Evolutionary conservation across 2,329 filamentous ascomycete species (phyloP).

Genomic region (Alternaria incomplexa): DNA sequence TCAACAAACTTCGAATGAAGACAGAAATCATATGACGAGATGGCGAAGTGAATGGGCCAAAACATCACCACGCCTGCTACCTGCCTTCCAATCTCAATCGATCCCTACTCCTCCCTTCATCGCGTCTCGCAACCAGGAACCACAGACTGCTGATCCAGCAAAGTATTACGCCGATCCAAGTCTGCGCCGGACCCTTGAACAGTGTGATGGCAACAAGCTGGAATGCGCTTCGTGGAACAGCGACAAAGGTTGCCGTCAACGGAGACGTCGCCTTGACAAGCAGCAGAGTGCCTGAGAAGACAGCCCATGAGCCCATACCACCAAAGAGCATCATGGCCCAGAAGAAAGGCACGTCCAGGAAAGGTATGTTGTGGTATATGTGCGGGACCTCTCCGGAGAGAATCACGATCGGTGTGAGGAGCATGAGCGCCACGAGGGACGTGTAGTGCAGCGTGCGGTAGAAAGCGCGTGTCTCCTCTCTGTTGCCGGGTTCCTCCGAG

Average conservation of each 20-base stretch:
- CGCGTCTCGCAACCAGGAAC: slow-evolving; percentile 54
- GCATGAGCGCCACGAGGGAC: slow-evolving; percentile 56
- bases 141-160: slow-evolving; percentile 59
- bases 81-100: slow-evolving; percentile 43
- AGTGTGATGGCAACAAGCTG: slow-evolving; percentile 56
- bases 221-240: slow-evolving; percentile 57
- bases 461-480: slow-evolving; percentile 58
- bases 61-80: slow-evolving; percentile 2
- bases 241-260: slow-evolving; percentile 58
- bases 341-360: slow-evolving; percentile 62
- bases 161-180: slow-evolving; percentile 59
- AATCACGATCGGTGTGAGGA: slow-evolving; percentile 58
- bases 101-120: slow-evolving; percentile 47
- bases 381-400: slow-evolving; percentile 57
- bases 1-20: not conserved
- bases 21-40: not conserved
- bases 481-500: slow-evolving; percentile 40
- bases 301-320: slow-evolving; percentile 55
- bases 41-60: not conserved
- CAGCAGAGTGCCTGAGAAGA: slow-evolving; percentile 57
- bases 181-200: slow-evolving; percentile 57
- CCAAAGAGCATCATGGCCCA: slow-evolving; percentile 61
- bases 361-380: slow-evolving; percentile 60
- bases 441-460: slow-evolving; percentile 61
- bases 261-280: slow-evolving; percentile 59